Evolutionary conservation across 169 alveolate species (phyloP).

Genomic region (Plasmodium fragile): DNA sequence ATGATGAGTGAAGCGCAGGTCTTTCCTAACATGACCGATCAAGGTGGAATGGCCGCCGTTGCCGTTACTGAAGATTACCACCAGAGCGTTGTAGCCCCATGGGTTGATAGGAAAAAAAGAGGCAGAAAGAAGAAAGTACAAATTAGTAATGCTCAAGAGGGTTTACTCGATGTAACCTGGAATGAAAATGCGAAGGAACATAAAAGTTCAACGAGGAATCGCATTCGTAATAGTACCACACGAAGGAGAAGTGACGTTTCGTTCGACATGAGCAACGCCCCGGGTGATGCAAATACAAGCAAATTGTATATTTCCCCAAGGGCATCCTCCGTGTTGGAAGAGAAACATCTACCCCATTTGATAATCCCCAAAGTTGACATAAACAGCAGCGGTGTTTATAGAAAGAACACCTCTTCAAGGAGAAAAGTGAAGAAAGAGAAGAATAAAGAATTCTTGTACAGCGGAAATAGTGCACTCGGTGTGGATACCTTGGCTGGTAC

Average conservation of each 20-base stretch:
- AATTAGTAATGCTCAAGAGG: not conserved
- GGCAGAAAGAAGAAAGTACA: conserved; percentile 34
- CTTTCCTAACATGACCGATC: not conserved
- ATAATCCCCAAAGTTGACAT: not conserved
- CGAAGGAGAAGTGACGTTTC: not conserved
- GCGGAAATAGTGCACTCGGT: not conserved
- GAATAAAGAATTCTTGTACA: not conserved
- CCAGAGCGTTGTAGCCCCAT: not conserved
- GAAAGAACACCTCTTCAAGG: not conserved
- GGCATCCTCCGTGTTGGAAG: not conserved
- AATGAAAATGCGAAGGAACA: not conserved
- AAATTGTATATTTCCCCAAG: not conserved
- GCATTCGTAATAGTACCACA: not conserved
- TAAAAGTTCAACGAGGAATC: not conserved
- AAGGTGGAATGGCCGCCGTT: not conserved
- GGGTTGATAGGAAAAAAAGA: conserved; percentile 11
- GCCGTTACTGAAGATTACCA: not conserved
- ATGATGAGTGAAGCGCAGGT: not conserved
- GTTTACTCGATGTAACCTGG: not conserved
- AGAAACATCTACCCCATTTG: not conserved
- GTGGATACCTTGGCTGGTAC: not conserved
- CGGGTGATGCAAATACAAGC: not conserved
- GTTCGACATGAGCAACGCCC: not conserved
- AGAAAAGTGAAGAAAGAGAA: not conserved
- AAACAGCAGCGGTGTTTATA: not conserved